Evolutionary conservation across 2,329 filamentous ascomycete species (phyloP), one percentile per base, ranked within the genome.

Genomic region (Cladosporium sp.): DNA sequence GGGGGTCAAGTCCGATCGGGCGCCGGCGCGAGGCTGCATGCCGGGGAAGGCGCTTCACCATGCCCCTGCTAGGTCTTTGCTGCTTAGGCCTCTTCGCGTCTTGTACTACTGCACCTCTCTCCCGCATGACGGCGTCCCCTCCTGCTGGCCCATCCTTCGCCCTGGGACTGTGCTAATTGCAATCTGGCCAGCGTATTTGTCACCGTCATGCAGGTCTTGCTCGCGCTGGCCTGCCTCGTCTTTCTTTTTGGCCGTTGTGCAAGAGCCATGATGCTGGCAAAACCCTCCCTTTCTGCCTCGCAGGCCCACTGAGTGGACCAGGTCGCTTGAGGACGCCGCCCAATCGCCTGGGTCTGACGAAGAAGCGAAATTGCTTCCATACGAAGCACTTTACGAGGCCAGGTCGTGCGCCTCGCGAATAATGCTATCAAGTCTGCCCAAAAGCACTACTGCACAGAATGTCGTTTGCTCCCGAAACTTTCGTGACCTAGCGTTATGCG

Each of bases 71-170:
- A 36, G 25, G 19, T 36, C 20, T 39, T 37, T 43, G 38, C 49
- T 38, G 36, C 49, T 20, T 22, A 37, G 47, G 34, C 47, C 47
- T 25, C 47, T 36, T 36, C 36, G 50, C 50, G 50, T 37, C 39
- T n/a, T 42, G 40, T 55, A 28, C 54, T 56, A 56, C 42, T 56
- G 54, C 54, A 56, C 42, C 54, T 49, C 54, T 47, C 38, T 34
- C 28, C 30, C 39, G 38, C n/a, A 56, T 56, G 54, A 56, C 54
- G 42, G 38, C 54, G 20, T 22, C 42, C 49, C 34, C 49, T 51
- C 25, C 30, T 50, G 47, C 47, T 50, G 47, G 25, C 37, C 40
- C 54, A 55, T 55, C 39, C 39, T 22, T 39, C 25, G 51, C 51
- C 20, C 38, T 51, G 49, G 49, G 17, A 50, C 17, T 12, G 17